Evolutionary conservation across 2,329 filamentous ascomycete genomes (phyloP).

Genomic region (Ascochyta koolunga): DNA sequence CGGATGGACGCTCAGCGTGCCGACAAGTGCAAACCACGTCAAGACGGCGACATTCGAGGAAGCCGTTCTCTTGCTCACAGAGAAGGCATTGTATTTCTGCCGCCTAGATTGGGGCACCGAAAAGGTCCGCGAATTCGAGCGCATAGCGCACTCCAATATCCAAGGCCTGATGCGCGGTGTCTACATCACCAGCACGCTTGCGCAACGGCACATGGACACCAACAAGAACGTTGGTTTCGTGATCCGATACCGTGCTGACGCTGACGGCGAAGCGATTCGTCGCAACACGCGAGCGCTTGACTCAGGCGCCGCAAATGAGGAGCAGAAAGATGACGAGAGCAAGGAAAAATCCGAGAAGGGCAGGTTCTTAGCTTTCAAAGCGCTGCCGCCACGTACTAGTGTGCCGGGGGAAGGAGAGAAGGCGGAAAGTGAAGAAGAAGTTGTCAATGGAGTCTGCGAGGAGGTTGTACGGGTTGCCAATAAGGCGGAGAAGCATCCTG

Average conservation of each 20-base stretch:
- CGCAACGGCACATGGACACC: constrained; percentile 76
- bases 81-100: constrained; percentile 84
- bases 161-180: constrained; percentile 76
- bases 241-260: constrained; percentile 74
- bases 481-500: constrained; percentile 51
- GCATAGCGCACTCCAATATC: constrained; percentile 78
- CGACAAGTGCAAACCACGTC: constrained; percentile 70
- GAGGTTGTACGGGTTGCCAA: constrained; percentile 76
- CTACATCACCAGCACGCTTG: constrained; percentile 89
- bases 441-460: constrained; percentile 70
- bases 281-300: constrained; percentile 84
- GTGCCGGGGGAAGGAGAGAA: constrained; percentile 34
- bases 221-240: constrained; percentile 83
- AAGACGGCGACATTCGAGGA: constrained; percentile 81
- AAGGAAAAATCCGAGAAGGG: constrained; percentile 30
- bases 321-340: constrained; percentile 20
- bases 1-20: constrained; percentile 87
- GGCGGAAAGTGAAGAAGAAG: constrained; percentile 56
- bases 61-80: constrained; percentile 83
- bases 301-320: constrained; percentile 47
- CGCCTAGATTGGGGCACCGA: constrained; percentile 94
- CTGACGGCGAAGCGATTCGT: constrained; percentile 72
- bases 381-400: constrained; percentile 57
- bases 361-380: constrained; percentile 62
- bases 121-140: constrained; percentile 91